Evolutionary conservation across 225 moss, liverwort and hornwort genomes (phyloP), one percentile per base, ranked within the genome.

Genomic region (Takakia lepidozioides): DNA sequence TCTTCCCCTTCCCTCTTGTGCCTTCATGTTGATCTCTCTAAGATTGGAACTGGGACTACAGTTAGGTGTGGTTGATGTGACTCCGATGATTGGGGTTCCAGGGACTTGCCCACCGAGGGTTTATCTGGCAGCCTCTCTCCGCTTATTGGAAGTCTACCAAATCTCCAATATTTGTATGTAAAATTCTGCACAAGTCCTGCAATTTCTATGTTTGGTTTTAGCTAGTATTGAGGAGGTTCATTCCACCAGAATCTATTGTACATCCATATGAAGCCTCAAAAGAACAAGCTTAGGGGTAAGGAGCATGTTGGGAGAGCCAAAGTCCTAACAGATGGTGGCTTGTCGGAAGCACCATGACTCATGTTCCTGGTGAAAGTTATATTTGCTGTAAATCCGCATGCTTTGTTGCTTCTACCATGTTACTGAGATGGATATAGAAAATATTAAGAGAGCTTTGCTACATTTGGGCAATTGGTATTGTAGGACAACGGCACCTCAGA

Each of bases 131-230:
- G 45, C 21, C 61, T 82, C 18, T 82, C 82, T 10, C 67, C 66
- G 27, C 30, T 51, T 11, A 60, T 82, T 50, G 82, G 77, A 37
- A 77, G 68, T 48, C 60, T 82, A 22, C 51, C 82, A 57, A 73
- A 73, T 60, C 77, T 82, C 53, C 77, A 73, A 51, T 75, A 73
- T 34, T 43, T 47, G 37, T n/a, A n/a, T 82, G 82, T 82, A 73
- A 14, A 75, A 14, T n/a, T 38, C 32, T 11, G 11, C 8, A 32
- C 32, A n/a, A n/a, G n/a, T n/a, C n/a, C n/a, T n/a, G n/a, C n/a
- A n/a, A n/a, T n/a, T n/a, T n/a, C n/a, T n/a, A n/a, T n/a, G n/a
- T n/a, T n/a, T n/a, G n/a, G n/a, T n/a, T n/a, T n/a, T n/a, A n/a
- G n/a, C n/a, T n/a, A n/a, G n/a, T n/a, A n/a, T n/a, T n/a, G n/a